Evolutionary conservation across 106 monocot species (phyloP), one percentile per base, ranked within the genome.

Genomic region (Alisma plantagoaquatica): DNA sequence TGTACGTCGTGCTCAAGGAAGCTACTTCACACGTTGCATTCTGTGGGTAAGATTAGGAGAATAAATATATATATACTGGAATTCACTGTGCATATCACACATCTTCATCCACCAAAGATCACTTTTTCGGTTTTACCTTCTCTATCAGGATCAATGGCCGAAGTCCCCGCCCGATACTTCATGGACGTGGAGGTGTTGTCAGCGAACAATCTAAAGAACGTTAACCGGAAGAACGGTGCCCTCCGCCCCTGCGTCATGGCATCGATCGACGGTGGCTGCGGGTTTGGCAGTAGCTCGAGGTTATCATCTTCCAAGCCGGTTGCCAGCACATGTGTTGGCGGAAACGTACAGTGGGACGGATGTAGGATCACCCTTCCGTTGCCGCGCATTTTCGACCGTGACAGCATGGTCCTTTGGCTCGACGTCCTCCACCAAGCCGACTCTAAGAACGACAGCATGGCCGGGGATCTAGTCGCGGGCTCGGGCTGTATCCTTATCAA

Each of bases 391-490:
- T n/a, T n/a, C n/a, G n/a, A n/a, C n/a, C n/a, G n/a, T n/a, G 57
- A 65, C 19, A 81, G 75, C 26, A 64, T 65, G 33, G 65, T 68
- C 43, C 73, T 87, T 49, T 45, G 10, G 53, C 15, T 87, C 53
- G 86, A 87, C 70, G 51, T 86, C 70, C 80, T 86, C 70, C 86
- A 86, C 63, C n/a, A n/a, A n/a, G 80, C 73, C 70, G 48, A 35
- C 45, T 70, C 73, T 31, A 46, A 21, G 47, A 77, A 54, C 53
- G 47, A 54, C 49, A 43, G 56, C 49, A 87, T 81, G 73, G 81
- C 86, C 27, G 71, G 81, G 33, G 51, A n/a, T n/a, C n/a, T n/a
- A n/a, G n/a, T n/a, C n/a, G n/a, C 81, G 56, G 86, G 86, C 42
- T 81, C 86, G 43, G 86, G 77, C 8, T 59, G 68, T 4, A 60